These are phyloP conservation scores for Trypanosoma caninum DNA, from an alignment of 208 protist genomes.

Conservation along the genomic window DNA sequence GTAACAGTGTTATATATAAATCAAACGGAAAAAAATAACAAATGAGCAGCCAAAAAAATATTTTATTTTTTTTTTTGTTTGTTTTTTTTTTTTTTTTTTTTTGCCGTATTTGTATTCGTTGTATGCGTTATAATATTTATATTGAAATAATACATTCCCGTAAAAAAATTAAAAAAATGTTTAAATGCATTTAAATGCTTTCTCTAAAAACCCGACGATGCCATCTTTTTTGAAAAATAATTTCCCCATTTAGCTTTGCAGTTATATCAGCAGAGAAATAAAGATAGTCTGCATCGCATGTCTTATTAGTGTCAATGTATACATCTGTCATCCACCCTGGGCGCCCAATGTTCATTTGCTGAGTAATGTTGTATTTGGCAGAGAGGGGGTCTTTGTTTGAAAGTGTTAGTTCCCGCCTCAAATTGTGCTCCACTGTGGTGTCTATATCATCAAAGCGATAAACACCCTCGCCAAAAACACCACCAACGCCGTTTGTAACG, in stretches of 20 bases:
- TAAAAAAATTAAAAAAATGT: neutral
- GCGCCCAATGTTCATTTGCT: constrained; percentile 48
- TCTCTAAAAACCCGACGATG: constrained; percentile 37
- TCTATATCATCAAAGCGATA: constrained; percentile 61
- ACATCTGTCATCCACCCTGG: constrained; percentile 42
- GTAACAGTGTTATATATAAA: too few species aligned
- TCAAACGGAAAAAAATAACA: too few species aligned
- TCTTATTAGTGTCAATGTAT: constrained; percentile 39
- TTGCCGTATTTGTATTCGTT: neutral
- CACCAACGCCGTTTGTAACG: constrained; percentile 46
- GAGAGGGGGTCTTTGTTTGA: constrained; percentile 63
- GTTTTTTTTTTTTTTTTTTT: neutral
- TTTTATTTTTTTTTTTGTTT: neutral
- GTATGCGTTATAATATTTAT: neutral
- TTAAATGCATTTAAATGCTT: constrained; percentile 26
- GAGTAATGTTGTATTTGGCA: constrained; percentile 39
- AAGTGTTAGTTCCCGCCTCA: constrained; percentile 47
- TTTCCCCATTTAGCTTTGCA: constrained; percentile 32
- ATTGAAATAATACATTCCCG: constrained; percentile 1
- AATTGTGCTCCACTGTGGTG: constrained; percentile 64
- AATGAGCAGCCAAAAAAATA: neutral
- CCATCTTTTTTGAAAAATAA: constrained; percentile 51
- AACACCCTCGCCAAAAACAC: constrained; percentile 62
- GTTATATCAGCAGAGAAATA: constrained; percentile 43
- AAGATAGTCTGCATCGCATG: constrained; percentile 39